Percentiles rank a stretch among this genome's conserved stretches.
phyloP scores from a whole-genome alignment of 1,284 basidiomycete species.

The Sporisorium iseilematis-ciliati region DNA sequence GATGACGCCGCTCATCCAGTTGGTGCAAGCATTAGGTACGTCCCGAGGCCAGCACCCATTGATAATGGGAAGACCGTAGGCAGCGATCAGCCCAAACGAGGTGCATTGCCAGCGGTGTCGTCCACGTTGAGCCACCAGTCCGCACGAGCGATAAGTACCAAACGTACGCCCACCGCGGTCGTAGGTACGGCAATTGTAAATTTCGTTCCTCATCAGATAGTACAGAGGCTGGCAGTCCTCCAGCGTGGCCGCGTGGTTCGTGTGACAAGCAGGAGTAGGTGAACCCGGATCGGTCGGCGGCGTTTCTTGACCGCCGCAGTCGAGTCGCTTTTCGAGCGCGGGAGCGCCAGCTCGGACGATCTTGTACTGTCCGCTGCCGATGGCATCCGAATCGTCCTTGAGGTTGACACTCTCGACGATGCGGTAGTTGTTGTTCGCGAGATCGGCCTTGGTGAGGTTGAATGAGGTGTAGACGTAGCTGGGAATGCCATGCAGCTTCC shows the following conservation, averaged over 20 bases:
- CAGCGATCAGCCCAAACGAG: not conserved
- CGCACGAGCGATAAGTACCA: not conserved
- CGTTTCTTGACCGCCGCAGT: not conserved
- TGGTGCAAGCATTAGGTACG: not conserved
- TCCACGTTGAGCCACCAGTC: not conserved
- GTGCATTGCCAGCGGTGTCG: not conserved
- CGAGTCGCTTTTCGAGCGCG: conserved; percentile 1
- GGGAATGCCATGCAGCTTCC: conserved; percentile 8
- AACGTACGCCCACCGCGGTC: not conserved
- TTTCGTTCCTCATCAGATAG: not conserved
- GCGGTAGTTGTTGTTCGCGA: conserved; percentile 5
- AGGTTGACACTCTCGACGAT: not conserved
- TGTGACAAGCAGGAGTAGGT: not conserved
- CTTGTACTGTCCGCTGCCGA: not conserved
- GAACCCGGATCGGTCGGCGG: not conserved
- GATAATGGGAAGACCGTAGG: not conserved
- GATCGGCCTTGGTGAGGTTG: not conserved
- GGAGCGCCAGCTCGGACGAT: not conserved
- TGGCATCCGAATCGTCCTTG: not conserved
- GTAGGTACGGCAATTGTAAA: not conserved
- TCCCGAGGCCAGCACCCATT: conserved; percentile 1
- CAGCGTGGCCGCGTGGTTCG: conserved; percentile 5
- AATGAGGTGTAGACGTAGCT: conserved; percentile 1
- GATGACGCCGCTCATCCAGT: conserved; percentile 3
- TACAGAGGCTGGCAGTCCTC: not conserved